Percentiles rank a stretch among this genome's conserved stretches.
phyloP scores from a whole-genome alignment of 169 alveolate species.

The Besnoitia besnoiti region DNA sequence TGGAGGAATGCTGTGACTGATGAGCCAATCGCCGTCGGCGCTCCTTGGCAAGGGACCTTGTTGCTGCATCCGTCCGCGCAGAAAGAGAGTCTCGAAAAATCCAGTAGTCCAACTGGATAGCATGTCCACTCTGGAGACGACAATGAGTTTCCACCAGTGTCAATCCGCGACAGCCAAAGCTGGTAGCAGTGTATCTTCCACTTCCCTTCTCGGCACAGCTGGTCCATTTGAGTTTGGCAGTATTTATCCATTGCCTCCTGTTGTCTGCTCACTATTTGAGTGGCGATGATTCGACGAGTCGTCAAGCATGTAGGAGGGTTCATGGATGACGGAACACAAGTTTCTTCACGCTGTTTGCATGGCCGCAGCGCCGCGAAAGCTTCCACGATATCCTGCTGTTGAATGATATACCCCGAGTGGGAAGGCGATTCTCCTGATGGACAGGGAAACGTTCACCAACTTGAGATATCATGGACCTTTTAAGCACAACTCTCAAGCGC shows the following conservation, averaged over 20 bases:
- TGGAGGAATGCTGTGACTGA: not conserved
- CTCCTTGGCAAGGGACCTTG: conserved; percentile 17
- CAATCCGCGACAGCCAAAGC: conserved; percentile 34
- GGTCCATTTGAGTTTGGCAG: conserved; percentile 16
- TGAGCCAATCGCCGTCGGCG: not conserved
- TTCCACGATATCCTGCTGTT: not conserved
- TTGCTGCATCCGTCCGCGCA: conserved; percentile 31
- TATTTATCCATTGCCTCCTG: conserved; percentile 3
- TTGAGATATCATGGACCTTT: not conserved
- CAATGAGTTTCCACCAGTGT: not conserved
- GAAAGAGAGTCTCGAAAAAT: not conserved
- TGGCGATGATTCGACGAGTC: not conserved
- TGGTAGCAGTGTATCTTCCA: conserved; percentile 8
- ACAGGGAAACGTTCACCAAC: not conserved
- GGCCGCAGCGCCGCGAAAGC: conserved; percentile 41
- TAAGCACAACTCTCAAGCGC: not conserved
- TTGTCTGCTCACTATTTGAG: not conserved
- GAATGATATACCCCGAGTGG: not conserved
- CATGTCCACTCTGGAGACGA: not conserved
- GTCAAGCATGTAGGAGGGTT: conserved; percentile 2
- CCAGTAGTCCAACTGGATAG: not conserved
- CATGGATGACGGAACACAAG: not conserved
- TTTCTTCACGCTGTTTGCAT: not conserved
- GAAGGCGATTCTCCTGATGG: conserved; percentile 7
- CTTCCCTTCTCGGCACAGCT: conserved; percentile 4